These are phyloP conservation scores for Elasticomyces elasticus DNA, from an alignment of 495 filamentous ascomycete genomes.

Conservation along the genomic window DNA sequence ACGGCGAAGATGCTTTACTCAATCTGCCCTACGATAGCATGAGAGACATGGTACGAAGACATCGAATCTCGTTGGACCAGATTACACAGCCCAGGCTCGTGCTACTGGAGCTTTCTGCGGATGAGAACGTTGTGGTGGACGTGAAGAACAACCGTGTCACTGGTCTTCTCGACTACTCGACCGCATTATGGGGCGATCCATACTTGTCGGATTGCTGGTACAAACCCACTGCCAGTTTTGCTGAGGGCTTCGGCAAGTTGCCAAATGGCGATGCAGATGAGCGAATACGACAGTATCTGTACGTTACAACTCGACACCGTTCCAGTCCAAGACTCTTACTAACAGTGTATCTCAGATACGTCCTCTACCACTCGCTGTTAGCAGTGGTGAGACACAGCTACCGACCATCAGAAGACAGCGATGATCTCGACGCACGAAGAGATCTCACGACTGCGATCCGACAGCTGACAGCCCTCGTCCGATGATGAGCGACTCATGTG, in stretches of 20 bases:
- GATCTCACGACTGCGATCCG: constrained; percentile 29
- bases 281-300: constrained; percentile 30
- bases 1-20: constrained; percentile 61
- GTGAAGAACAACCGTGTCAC: constrained; percentile 34
- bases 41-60: constrained; percentile 39
- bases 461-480: constrained; percentile 21
- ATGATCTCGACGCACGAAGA: constrained; percentile 30
- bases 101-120: constrained; percentile 46
- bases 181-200: constrained; percentile 51
- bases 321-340: not conserved
- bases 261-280: constrained; percentile 21
- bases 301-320: constrained; percentile 31
- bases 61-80: constrained; percentile 44
- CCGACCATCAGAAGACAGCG: constrained; percentile 24
- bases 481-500: constrained; percentile 2
- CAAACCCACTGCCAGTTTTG: constrained; percentile 37
- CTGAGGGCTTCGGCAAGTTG: constrained; percentile 34
- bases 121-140: constrained; percentile 50
- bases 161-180: constrained; percentile 39
- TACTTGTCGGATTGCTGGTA: constrained; percentile 43
- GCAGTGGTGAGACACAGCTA: constrained; percentile 28
- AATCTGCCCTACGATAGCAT: constrained; percentile 56
- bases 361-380: constrained; percentile 29
- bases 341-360: constrained; percentile 23
- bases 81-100: constrained; percentile 48